Conservation (phyloP, 2,329 filamentous ascomycete genomes). For the Fusarium floridanum region DNA sequence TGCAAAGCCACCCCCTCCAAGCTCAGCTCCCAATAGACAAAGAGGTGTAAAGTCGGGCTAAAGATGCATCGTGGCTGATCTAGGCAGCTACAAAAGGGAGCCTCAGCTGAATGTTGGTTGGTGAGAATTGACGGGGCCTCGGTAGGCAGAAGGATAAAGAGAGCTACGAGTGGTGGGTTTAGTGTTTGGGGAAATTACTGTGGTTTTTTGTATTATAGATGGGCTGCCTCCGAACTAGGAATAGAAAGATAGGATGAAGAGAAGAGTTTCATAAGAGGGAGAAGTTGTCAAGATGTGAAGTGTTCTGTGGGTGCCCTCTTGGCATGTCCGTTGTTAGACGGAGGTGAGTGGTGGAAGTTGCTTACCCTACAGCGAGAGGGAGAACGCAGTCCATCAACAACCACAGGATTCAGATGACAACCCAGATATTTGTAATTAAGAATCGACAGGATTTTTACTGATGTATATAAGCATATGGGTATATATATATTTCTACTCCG, state of each 20-base stretch:
- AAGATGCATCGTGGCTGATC: not conserved
- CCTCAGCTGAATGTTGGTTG: not conserved
- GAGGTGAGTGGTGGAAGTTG: not conserved
- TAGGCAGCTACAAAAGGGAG: slow-evolving; percentile 19
- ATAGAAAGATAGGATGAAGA: not conserved
- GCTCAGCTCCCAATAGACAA: not conserved
- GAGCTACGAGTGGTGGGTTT: slow-evolving; percentile 45
- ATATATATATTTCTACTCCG: not conserved
- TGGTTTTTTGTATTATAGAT: not conserved
- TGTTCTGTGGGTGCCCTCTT: not conserved
- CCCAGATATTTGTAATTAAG: not conserved
- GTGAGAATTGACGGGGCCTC: slow-evolving; percentile 1
- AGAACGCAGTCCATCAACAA: not conserved
- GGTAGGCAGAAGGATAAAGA: slow-evolving; percentile 51
- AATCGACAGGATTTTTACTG: too few species aligned
- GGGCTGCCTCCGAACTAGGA: not conserved
- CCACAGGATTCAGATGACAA: not conserved
- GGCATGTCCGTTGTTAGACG: not conserved
- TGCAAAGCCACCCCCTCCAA: not conserved
- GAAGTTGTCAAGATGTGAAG: not conserved
- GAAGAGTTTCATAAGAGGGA: not conserved
- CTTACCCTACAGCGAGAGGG: not conserved
- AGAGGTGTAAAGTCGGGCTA: slow-evolving; percentile 3
- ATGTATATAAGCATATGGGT: too few species aligned
- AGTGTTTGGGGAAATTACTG: not conserved